Evolutionary conservation across 805 yeast genomes (phyloP).

Genomic region (Blastobotrys muscicola): DNA sequence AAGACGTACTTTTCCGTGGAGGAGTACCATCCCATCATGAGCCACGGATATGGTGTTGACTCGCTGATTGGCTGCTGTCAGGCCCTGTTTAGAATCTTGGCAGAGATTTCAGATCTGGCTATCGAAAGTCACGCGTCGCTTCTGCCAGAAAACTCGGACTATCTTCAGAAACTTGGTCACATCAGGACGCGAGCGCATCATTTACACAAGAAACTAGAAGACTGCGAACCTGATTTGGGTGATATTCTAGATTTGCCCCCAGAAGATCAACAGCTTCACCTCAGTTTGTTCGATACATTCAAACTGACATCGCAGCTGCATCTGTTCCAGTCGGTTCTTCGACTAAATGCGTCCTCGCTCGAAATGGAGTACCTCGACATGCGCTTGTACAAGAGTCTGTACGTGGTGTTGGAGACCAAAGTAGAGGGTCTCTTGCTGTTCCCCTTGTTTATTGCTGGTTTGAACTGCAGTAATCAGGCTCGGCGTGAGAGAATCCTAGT

Average conservation of each 20-base stretch:
- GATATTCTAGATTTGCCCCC: conserved; percentile 34
- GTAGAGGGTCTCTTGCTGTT: conserved; percentile 67
- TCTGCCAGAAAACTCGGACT: conserved; percentile 14
- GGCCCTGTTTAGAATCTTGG: conserved; percentile 55
- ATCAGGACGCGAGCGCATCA: conserved; percentile 20
- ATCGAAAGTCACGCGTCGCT: conserved; percentile 37
- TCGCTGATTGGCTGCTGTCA: conserved; percentile 68
- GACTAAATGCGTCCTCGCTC: conserved; percentile 49
- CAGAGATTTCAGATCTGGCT: conserved; percentile 56
- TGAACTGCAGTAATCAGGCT: conserved; percentile 46
- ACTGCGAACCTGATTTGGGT: conserved; percentile 42
- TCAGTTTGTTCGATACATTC: conserved; percentile 62
- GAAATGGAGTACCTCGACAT: conserved; percentile 52
- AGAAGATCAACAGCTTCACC: conserved; percentile 52
- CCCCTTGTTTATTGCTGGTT: conserved; percentile 71
- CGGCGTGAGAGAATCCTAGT: conserved; percentile 44
- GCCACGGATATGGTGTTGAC: conserved; percentile 38
- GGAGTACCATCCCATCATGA: conserved; percentile 48
- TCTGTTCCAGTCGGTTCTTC: conserved; percentile 53
- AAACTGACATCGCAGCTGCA: conserved; percentile 62
- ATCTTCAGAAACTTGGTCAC: conserved; percentile 5
- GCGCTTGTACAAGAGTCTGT: conserved; percentile 48
- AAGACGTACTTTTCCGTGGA: conserved; percentile 56
- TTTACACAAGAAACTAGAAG: conserved; percentile 41
- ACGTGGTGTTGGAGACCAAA: conserved; percentile 51